phyloP scores from a whole-genome alignment of 495 filamentous ascomycete genomes.

The Penicillium paxilli region DNA sequence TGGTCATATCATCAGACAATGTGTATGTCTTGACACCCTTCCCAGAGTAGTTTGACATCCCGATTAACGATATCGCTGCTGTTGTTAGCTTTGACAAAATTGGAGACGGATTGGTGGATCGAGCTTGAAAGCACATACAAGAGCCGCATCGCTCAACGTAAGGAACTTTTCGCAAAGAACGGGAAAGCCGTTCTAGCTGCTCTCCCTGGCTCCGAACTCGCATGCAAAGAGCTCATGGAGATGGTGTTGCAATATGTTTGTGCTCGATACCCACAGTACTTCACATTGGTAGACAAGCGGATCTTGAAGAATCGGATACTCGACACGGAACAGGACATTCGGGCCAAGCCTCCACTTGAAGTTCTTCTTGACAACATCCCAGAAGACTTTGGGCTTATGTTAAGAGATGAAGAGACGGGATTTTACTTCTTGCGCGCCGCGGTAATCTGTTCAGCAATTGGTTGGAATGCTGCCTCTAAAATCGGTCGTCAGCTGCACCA shows the following conservation, averaged over 20 bases:
- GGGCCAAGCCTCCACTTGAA: conserved; percentile 64
- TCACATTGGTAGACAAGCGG: conserved; percentile 60
- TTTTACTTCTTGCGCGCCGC: conserved; percentile 78
- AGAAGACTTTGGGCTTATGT: conserved; percentile 83
- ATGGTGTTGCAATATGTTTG: conserved; percentile 79
- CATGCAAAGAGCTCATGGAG: conserved; percentile 89
- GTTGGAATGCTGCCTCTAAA: conserved; percentile 79
- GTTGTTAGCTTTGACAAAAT: conserved; percentile 67
- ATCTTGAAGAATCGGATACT: conserved; percentile 74
- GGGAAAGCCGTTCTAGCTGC: conserved; percentile 64
- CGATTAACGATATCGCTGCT: conserved; percentile 5
- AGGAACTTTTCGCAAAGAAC: conserved; percentile 64
- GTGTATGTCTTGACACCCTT: conserved; percentile 57
- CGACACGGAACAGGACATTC: conserved; percentile 60
- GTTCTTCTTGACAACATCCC: conserved; percentile 81
- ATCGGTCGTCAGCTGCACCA: conserved; percentile 69
- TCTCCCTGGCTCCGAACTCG: conserved; percentile 78
- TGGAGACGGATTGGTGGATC: conserved; percentile 89
- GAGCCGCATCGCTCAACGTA: conserved; percentile 68
- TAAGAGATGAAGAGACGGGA: conserved; percentile 70
- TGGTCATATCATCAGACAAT: conserved; percentile 94
- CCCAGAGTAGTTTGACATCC: too few relatives aligned
- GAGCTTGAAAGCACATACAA: conserved; percentile 81
- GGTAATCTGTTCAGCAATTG: conserved; percentile 74
- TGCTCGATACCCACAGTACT: conserved; percentile 78